Base-by-base conservation (phyloP, 352 stramenopile genomes). In the Pythium catenulatum region DNA sequence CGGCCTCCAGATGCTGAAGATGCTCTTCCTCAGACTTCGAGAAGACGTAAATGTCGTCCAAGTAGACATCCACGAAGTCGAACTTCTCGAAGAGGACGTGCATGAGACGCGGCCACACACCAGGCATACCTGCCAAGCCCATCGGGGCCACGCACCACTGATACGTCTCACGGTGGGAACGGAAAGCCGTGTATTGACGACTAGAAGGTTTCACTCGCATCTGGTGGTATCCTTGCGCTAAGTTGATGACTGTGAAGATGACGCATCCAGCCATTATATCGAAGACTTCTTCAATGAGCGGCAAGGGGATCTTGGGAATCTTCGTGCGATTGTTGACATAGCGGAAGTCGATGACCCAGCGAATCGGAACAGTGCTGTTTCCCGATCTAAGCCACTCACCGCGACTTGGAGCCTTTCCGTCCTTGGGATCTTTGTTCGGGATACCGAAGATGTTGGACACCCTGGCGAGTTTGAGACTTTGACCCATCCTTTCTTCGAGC, bases 131-230 rank as follows among this genome's bases (percentile, higher is more conserved):
- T 27, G 58, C 59, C 23, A 94, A 36, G n/a, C 89, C 85, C 85
- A 94, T 92, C n/a, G 85, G 90, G 21, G 87, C 87, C 14, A 92
- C 87, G 79, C 73, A 91, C 86, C 87, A 93, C 45, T 94, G 87
- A 81, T 91, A 91, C 17, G 80, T 92, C 65, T 93, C 87, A 1
- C 69, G 76, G 46, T 86, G 36, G 1, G 80, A 89, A 9, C 89
- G 66, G 45, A 92, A 94, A 14, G 89, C 84, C 36, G 88, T 90
- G 39, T 92, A 93, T n/a, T 79, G 45, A 43, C 70, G 56, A 41
- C 61, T 80, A 4, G 25, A 32, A 54, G 56, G 58, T 34, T 65
- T 8, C 11, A 68, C 58, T 2, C 30, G 43, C 87, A 90, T 90
- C n/a, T 90, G 87, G 41, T 90, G 87, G 61, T 93, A 90, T 43